These are phyloP conservation scores for Chrysosporium keratinophilum DNA, from an alignment of 2,329 filamentous ascomycete genomes.

Conservation along the genomic window DNA sequence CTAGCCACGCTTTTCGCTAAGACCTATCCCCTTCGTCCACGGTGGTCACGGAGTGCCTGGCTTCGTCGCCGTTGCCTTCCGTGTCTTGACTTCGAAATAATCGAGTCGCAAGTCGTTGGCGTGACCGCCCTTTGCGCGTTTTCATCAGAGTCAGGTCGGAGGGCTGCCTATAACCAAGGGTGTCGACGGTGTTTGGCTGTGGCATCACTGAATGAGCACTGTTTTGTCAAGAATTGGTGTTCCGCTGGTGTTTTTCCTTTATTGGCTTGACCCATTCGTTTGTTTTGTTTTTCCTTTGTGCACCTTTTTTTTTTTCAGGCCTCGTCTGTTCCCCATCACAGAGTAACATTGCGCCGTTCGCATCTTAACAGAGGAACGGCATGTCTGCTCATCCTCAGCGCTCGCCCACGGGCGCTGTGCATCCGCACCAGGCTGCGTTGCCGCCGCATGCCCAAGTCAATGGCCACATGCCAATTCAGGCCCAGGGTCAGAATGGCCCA, in stretches of 20 bases:
- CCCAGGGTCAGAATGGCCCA: slow-evolving; percentile 36
- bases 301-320: background rate
- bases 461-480: slow-evolving; percentile 32
- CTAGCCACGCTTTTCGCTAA: background rate
- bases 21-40: background rate
- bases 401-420: slow-evolving; percentile 66
- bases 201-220: background rate
- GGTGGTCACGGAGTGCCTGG: background rate
- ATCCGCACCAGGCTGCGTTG: slow-evolving; percentile 55
- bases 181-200: background rate
- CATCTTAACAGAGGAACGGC: slow-evolving; percentile 6
- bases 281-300: background rate
- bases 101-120: background rate
- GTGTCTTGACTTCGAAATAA: background rate
- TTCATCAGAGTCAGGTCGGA: background rate
- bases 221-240: background rate
- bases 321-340: background rate
- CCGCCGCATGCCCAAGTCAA: slow-evolving; percentile 49
- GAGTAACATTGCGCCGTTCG: background rate
- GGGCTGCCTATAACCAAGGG: background rate
- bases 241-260: background rate
- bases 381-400: slow-evolving; percentile 68
- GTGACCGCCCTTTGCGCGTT: background rate
- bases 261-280: background rate
- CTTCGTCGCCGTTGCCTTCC: background rate